Percentiles rank a stretch among this genome's conserved stretches.
Evolutionary conservation across 2,329 filamentous ascomycete species (phyloP).

Genomic region (Podosphaera fusca): DNA sequence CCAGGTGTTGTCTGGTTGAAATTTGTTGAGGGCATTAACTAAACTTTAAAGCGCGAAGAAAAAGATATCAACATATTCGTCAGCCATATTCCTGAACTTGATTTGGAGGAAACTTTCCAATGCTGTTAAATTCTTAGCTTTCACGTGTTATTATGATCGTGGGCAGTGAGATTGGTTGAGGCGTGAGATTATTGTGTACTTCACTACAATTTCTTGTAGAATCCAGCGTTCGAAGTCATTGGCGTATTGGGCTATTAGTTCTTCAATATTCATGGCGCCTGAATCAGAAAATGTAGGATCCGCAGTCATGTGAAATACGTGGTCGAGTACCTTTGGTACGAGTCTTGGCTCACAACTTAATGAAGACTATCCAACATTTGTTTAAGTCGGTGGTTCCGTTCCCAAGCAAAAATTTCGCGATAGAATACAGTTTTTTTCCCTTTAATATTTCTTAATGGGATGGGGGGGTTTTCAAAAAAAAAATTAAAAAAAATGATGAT

Average conservation of each 20-base stretch:
- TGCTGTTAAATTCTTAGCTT: background rate
- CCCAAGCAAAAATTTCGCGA: too few species aligned
- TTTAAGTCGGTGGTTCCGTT: too few species aligned
- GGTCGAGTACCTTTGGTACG: too few species aligned
- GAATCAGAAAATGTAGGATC: constrained; percentile 20
- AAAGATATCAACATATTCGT: background rate
- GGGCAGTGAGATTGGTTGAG: background rate
- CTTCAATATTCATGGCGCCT: background rate
- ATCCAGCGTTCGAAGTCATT: background rate
- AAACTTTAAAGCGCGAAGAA: background rate
- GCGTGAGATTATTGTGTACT: background rate
- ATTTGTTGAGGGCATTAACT: background rate
- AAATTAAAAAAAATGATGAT: too few species aligned
- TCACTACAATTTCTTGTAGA: background rate
- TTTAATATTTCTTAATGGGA: too few species aligned
- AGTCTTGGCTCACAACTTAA: too few species aligned
- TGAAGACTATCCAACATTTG: too few species aligned
- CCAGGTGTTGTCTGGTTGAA: background rate
- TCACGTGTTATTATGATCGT: background rate
- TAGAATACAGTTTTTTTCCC: too few species aligned
- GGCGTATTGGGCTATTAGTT: background rate
- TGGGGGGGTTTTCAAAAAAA: too few species aligned
- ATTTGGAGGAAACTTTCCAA: background rate
- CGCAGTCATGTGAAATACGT: constrained; percentile 17
- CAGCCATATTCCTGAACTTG: background rate